Conservation (phyloP, 2,329 filamentous ascomycete genomes). For the Colletotrichum gloeosporioides region DNA sequence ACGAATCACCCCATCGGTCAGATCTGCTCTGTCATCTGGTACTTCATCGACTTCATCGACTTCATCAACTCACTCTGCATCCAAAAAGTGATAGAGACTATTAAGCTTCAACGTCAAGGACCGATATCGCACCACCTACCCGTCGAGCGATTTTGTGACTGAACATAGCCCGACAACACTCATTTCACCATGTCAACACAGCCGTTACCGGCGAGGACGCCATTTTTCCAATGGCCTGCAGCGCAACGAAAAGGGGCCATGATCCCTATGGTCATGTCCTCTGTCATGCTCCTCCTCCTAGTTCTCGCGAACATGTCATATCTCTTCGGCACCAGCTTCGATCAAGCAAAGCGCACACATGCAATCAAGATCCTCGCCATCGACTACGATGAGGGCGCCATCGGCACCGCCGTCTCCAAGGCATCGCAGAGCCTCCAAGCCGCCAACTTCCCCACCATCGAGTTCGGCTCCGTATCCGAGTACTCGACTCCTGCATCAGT, state of each 20-base stretch:
- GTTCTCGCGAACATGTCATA: constrained; percentile 26
- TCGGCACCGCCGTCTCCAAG: constrained; percentile 35
- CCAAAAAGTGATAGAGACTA: not conserved
- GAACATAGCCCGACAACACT: not conserved
- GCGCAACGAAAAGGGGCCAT: not conserved
- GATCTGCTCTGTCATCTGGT: not conserved
- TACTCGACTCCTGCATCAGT: constrained; percentile 31
- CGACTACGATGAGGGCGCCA: constrained; percentile 35
- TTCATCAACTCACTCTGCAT: not conserved
- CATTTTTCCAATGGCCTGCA: not conserved
- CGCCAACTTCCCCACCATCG: constrained; percentile 35
- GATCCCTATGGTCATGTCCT: not conserved
- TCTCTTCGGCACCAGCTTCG: constrained; percentile 37
- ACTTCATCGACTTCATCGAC: not conserved
- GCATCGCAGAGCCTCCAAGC: constrained; percentile 37
- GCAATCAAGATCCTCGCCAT: constrained; percentile 32
- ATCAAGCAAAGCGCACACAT: constrained; percentile 25
- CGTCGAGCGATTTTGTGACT: not conserved
- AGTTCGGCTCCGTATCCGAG: constrained; percentile 27
- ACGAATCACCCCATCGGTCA: not conserved
- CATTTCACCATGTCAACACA: not conserved
- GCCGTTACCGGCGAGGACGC: not conserved
- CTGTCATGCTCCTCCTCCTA: constrained; percentile 1
- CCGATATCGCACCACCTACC: not conserved
- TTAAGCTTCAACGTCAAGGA: not conserved